A percentile compares a stretch with the other conserved stretches of the same genome.
Evolutionary conservation across 2,329 filamentous ascomycete genomes (phyloP).

Genomic region (Colletotrichum nymphaeae): DNA sequence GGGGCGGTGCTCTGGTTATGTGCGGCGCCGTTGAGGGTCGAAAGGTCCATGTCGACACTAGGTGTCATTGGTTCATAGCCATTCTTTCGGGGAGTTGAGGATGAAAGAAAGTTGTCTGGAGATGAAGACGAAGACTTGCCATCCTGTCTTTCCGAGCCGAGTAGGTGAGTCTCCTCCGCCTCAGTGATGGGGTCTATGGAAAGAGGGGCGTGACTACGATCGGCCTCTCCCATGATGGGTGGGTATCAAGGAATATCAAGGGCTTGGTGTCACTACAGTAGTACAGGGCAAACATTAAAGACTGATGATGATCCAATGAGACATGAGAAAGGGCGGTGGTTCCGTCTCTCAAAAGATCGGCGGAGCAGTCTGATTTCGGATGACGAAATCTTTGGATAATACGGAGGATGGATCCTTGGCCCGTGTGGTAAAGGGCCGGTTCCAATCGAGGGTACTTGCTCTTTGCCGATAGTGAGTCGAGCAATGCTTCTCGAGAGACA

Average conservation of each 20-base stretch:
- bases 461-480: not conserved
- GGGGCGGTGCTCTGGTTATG: slow-evolving; percentile 4
- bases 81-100: slow-evolving; percentile 17
- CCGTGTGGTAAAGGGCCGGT: not conserved
- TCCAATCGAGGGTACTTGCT: not conserved
- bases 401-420: not conserved
- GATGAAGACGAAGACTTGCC: not conserved
- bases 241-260: not conserved
- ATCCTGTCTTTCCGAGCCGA: slow-evolving; percentile 2
- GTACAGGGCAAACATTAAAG: not conserved
- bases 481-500: slow-evolving; percentile 10
- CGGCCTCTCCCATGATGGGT: slow-evolving; percentile 6
- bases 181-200: slow-evolving; percentile 22
- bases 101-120: slow-evolving; percentile 11
- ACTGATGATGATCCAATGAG: slow-evolving; percentile 16
- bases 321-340: not conserved
- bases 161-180: slow-evolving; percentile 16
- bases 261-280: not conserved
- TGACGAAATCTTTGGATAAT: slow-evolving; percentile 2
- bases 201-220: not conserved
- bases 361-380: slow-evolving; percentile 5
- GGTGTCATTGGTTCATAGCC: slow-evolving; percentile 22
- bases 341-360: slow-evolving; percentile 1
- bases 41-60: slow-evolving; percentile 24
- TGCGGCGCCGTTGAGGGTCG: slow-evolving; percentile 1